Percentiles rank a stretch among this genome's conserved stretches.
These are phyloP conservation scores for Ulmus americana DNA, from an alignment of 331 rosid species.

Conservation along the genomic window DNA sequence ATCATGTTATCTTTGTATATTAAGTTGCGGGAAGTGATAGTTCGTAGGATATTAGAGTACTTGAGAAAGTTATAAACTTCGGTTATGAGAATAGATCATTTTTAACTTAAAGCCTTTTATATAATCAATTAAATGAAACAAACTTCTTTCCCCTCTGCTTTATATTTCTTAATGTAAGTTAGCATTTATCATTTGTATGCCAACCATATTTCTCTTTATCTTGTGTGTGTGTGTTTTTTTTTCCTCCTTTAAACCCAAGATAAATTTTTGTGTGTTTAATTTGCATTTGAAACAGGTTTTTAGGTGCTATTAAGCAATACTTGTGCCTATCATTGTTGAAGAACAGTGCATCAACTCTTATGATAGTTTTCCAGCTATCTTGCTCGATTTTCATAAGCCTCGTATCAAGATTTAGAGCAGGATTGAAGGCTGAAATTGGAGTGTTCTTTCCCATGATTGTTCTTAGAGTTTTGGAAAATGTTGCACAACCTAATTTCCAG, in stretches of 20 bases:
- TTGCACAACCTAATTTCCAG: constrained; percentile 93
- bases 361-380: constrained; percentile 91
- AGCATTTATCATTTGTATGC: not conserved
- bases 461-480: constrained; percentile 94
- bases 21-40: not conserved
- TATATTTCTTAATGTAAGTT: not conserved
- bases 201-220: not conserved
- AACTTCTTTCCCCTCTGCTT: no score
- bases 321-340: constrained; percentile 88
- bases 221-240: constrained; percentile 5
- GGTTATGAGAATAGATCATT: not conserved
- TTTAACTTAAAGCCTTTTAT: not conserved
- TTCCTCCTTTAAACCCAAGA: constrained; percentile 13
- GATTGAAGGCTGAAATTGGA: constrained; percentile 97
- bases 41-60: not conserved
- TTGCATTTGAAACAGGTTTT: constrained; percentile 69
- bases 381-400: constrained; percentile 98
- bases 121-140: no score
- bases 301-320: constrained; percentile 99
- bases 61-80: not conserved
- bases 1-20: not conserved
- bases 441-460: constrained; percentile 99
- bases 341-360: constrained; percentile 96
- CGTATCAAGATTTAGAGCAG: constrained; percentile 96
- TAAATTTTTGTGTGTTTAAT: constrained; percentile 1